Evolutionary conservation across 257 asterid species (phyloP).

Genomic region (Nicotiana benthamiana): DNA sequence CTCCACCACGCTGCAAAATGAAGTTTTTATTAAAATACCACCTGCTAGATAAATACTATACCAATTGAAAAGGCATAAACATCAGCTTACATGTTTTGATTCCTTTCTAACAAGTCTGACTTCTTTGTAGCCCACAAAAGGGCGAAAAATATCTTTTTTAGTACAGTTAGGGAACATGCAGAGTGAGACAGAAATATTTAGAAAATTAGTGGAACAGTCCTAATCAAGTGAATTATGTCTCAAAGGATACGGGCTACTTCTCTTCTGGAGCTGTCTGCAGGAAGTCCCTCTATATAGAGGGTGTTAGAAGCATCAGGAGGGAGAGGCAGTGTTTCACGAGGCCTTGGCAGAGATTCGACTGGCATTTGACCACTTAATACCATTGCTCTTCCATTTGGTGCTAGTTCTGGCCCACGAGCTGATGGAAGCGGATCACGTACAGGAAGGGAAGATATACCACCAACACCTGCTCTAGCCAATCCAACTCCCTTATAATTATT

Average conservation of each 20-base stretch:
- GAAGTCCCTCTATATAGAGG: conserved; percentile 51
- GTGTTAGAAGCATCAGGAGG: conserved; percentile 58
- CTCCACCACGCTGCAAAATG: conserved; percentile 45
- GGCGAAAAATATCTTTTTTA: conserved; percentile 42
- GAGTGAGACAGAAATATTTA: background rate
- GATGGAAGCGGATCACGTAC: conserved; percentile 21
- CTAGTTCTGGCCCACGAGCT: conserved; percentile 28
- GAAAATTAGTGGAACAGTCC: background rate
- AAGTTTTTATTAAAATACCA: background rate
- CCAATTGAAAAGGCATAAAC: background rate
- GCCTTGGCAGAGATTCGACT: conserved; percentile 26
- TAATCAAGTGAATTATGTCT: background rate
- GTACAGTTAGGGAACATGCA: conserved; percentile 19
- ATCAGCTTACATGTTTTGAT: conserved; percentile 35
- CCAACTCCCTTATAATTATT: conserved; percentile 25
- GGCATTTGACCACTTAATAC: conserved; percentile 26
- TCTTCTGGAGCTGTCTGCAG: conserved; percentile 41
- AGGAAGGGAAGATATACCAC: conserved; percentile 22
- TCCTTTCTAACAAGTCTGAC: conserved; percentile 53
- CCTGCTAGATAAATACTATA: background rate
- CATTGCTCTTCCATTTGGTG: conserved; percentile 29
- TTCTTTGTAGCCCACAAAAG: conserved; percentile 55
- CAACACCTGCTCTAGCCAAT: conserved; percentile 23
- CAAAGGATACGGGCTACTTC: conserved; percentile 60
- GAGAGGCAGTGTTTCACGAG: conserved; percentile 35